Conservation (phyloP, 371 early-diverging fungal genomes). For the Mycotypha africana region DNA sequence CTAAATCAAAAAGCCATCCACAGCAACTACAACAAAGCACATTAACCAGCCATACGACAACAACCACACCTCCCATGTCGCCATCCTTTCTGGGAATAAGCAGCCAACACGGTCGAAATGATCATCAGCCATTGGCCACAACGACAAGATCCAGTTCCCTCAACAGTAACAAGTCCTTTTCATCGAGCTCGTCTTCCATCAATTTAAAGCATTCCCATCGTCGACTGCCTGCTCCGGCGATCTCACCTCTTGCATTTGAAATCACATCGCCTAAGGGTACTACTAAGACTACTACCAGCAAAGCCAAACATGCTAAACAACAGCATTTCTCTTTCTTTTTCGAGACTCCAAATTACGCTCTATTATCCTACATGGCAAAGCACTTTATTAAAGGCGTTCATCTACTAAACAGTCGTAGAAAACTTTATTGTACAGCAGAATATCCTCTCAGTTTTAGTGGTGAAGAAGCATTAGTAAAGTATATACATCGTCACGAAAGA, state of each 20-base stretch:
- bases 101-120: too few species aligned
- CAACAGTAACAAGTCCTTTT: constrained; percentile 28
- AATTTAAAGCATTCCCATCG: background rate
- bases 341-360: constrained; percentile 22
- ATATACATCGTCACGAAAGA: too few species aligned
- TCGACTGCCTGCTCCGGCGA: constrained; percentile 7
- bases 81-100: constrained; percentile 12
- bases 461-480: constrained; percentile 35
- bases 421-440: constrained; percentile 32
- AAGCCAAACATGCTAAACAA: too few species aligned
- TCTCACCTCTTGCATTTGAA: constrained; percentile 16
- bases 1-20: too few species aligned
- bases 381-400: constrained; percentile 21
- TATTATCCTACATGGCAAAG: constrained; percentile 28
- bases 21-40: too few species aligned
- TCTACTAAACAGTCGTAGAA: constrained; percentile 21
- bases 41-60: too few species aligned
- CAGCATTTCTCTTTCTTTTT: too few species aligned
- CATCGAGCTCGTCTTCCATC: constrained; percentile 15
- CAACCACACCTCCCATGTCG: constrained; percentile 16
- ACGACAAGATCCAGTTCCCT: too few species aligned
- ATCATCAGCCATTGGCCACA: too few species aligned
- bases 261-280: background rate
- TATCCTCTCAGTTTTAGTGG: constrained; percentile 42
- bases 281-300: too few species aligned